Conservation (phyloP, 1,284 basidiomycete species). For the Naganishia sp. region DNA sequence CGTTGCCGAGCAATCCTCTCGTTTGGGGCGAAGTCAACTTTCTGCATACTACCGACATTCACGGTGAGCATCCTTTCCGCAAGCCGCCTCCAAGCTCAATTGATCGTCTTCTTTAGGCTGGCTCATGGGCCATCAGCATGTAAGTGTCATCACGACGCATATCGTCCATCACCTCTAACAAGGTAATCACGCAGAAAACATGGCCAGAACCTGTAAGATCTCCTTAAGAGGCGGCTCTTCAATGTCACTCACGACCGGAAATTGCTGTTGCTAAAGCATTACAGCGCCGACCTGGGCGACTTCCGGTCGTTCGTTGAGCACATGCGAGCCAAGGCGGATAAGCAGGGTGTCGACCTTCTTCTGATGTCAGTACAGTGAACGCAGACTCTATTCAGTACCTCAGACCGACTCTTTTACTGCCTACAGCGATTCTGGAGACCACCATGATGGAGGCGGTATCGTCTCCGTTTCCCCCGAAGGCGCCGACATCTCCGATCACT, state of each 20-base stretch:
- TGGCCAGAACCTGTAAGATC: constrained; percentile 53
- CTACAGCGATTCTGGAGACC: constrained; percentile 55
- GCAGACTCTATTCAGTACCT: too few species aligned
- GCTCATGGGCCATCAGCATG: constrained; percentile 53
- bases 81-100: neutral
- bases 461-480: constrained; percentile 52
- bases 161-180: neutral
- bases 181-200: constrained; percentile 40
- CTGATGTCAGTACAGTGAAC: constrained; percentile 38
- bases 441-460: constrained; percentile 68
- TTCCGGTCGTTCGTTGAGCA: constrained; percentile 77
- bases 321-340: constrained; percentile 69
- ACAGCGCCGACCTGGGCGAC: constrained; percentile 70
- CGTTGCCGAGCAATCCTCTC: constrained; percentile 44
- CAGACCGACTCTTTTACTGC: too few species aligned
- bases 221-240: neutral
- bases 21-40: constrained; percentile 54
- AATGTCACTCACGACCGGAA: neutral
- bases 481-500: constrained; percentile 73
- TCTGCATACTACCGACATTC: constrained; percentile 51
- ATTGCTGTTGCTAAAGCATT: constrained; percentile 42
- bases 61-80: constrained; percentile 42
- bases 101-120: constrained; percentile 40
- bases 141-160: constrained; percentile 34
- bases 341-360: constrained; percentile 48